Percentiles rank a stretch among this genome's conserved stretches.
Evolutionary conservation across 352 stramenopile genomes (phyloP).

Genomic region (Aphanomyces euteiches): DNA sequence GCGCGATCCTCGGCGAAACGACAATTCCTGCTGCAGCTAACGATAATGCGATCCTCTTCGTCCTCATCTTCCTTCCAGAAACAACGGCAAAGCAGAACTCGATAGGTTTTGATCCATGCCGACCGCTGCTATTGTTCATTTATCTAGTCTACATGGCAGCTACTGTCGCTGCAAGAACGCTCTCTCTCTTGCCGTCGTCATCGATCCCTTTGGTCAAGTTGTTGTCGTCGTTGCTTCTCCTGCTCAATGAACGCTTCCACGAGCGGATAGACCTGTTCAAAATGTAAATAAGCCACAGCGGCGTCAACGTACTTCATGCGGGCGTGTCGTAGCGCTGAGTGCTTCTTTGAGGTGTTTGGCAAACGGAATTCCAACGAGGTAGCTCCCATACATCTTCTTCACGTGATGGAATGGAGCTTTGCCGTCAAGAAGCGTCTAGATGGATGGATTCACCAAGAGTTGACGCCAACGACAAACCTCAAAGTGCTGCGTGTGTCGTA

Average conservation of each 20-base stretch:
- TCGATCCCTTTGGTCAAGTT: background rate
- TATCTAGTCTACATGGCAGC: too few species aligned
- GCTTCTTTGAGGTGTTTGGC: slow-evolving; percentile 60
- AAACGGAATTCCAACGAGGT: slow-evolving; percentile 70
- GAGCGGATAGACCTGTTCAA: slow-evolving; percentile 42
- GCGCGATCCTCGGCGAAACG: background rate
- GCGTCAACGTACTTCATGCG: slow-evolving; percentile 36
- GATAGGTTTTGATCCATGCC: too few species aligned
- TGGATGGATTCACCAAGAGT: background rate
- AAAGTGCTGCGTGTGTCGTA: slow-evolving; percentile 65
- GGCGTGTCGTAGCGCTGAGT: slow-evolving; percentile 43
- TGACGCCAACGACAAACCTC: slow-evolving; percentile 30
- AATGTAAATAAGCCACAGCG: background rate
- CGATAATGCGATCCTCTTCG: too few species aligned
- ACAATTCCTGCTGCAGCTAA: slow-evolving; percentile 27
- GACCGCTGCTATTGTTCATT: too few species aligned
- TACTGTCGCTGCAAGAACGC: too few species aligned
- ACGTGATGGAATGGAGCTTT: slow-evolving; percentile 63
- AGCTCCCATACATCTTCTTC: slow-evolving; percentile 77
- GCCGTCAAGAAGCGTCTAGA: slow-evolving; percentile 44
- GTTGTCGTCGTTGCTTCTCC: background rate
- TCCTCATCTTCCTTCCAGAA: too few species aligned
- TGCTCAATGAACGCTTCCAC: slow-evolving; percentile 44
- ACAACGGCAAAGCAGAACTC: too few species aligned
- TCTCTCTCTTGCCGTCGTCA: too few species aligned